A percentile compares a stretch with the other conserved stretches of the same genome.
Evolutionary conservation across 2,329 filamentous ascomycete genomes (phyloP).

Genomic region (Exophiala viscosa): DNA sequence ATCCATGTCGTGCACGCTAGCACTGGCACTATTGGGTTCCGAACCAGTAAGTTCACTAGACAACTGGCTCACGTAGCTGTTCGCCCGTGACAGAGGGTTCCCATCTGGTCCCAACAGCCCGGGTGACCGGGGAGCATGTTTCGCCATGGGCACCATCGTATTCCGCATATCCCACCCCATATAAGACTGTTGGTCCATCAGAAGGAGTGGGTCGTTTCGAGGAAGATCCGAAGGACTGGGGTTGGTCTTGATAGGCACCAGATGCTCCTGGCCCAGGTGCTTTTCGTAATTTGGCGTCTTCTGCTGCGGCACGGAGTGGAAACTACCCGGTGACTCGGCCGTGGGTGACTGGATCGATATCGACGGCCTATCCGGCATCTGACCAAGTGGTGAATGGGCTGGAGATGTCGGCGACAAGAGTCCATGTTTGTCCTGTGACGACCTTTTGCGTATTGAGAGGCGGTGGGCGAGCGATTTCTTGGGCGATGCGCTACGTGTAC

Average conservation of each 20-base stretch:
- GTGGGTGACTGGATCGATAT: conserved; percentile 51
- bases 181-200: conserved; percentile 24
- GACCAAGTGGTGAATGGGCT: conserved; percentile 17
- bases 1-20: conserved; percentile 8
- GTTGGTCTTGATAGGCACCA: conserved; percentile 7
- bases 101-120: conserved; percentile 16
- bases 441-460: conserved; percentile 14
- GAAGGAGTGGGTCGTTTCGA: conserved; percentile 21
- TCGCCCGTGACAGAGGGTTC: conserved; percentile 21
- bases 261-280: neutral
- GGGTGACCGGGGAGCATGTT: conserved; percentile 22
- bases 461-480: conserved; percentile 19
- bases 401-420: conserved; percentile 4
- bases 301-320: conserved; percentile 77
- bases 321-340: conserved; percentile 96
- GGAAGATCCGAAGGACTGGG: conserved; percentile 11
- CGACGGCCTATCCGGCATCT: conserved; percentile 15
- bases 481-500: conserved; percentile 24
- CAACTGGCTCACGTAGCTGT: conserved; percentile 25
- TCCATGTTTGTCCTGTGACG: conserved; percentile 11
- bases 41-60: conserved; percentile 25
- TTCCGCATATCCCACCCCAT: conserved; percentile 24
- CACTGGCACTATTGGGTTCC: conserved; percentile 12
- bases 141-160: conserved; percentile 25
- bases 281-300: conserved; percentile 38